These are phyloP conservation scores for Aspergillus sp. DNA, from an alignment of 2,329 filamentous ascomycete genomes.

Conservation along the genomic window DNA sequence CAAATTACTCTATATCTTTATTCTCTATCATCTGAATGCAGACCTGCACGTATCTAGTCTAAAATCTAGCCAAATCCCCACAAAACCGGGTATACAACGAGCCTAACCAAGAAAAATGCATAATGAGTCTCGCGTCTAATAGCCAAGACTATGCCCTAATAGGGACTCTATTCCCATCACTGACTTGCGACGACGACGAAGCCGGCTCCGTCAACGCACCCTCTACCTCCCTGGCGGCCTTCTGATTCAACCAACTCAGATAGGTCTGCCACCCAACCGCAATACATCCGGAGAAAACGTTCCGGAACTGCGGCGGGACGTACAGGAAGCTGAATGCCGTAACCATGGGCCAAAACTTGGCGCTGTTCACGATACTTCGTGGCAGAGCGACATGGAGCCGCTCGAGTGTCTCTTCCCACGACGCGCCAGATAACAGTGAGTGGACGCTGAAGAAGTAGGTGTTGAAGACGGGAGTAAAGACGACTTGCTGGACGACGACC, in stretches of 20 bases:
- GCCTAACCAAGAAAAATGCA: not conserved
- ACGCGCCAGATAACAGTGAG: conserved; percentile 70
- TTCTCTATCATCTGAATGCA: conserved; percentile 5
- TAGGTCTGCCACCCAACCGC: conserved; percentile 94
- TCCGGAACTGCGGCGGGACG: conserved; percentile 74
- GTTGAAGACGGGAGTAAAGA: conserved; percentile 83
- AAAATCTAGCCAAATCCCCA: conserved; percentile 8
- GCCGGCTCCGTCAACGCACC: conserved; percentile 25
- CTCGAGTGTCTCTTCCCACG: conserved; percentile 62
- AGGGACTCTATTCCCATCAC: conserved; percentile 12
- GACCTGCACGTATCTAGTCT: conserved; percentile 6
- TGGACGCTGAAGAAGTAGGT: conserved; percentile 81
- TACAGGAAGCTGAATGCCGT: conserved; percentile 88
- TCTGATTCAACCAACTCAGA: conserved; percentile 74
- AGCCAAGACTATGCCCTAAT: conserved; percentile 16
- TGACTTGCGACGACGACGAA: conserved; percentile 14
- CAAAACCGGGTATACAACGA: conserved; percentile 1
- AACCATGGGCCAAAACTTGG: conserved; percentile 85
- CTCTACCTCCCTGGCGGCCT: conserved; percentile 62
- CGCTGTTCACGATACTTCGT: conserved; percentile 71
- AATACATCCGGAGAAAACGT: conserved; percentile 74
- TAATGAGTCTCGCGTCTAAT: not conserved
- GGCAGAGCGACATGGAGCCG: conserved; percentile 76
- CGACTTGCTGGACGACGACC: conserved; percentile 73
- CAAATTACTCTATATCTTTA: not conserved